Evolutionary conservation across 352 stramenopile species (phyloP).

Genomic region (Phytophthora podocarpi): DNA sequence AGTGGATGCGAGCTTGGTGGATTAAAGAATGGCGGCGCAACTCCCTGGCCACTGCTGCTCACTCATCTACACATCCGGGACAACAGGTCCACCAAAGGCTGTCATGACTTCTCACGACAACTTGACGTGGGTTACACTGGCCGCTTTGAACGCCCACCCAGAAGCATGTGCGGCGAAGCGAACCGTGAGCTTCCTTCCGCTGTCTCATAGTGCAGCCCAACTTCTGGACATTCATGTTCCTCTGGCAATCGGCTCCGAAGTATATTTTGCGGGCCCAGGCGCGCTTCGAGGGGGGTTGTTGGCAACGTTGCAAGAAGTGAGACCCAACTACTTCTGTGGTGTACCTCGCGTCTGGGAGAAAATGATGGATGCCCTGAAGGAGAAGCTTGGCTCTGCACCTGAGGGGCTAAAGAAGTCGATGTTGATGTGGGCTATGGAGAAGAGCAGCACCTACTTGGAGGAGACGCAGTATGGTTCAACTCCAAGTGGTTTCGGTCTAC

Average conservation of each 20-base stretch:
- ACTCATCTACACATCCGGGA: constrained; percentile 92
- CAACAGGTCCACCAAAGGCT: constrained; percentile 62
- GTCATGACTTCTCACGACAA: constrained; percentile 82
- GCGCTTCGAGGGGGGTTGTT: too few species aligned
- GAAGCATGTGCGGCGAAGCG: constrained; percentile 58
- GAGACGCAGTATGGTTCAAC: constrained; percentile 72
- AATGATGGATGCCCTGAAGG: too few species aligned
- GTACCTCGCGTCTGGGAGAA: too few species aligned
- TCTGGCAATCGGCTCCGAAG: too few species aligned
- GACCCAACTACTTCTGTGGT: too few species aligned
- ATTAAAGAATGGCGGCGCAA: constrained; percentile 50
- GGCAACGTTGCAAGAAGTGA: too few species aligned
- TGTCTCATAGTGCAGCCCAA: too few species aligned
- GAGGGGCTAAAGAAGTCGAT: too few species aligned
- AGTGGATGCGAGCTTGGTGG: constrained; percentile 30
- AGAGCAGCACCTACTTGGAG: constrained; percentile 35
- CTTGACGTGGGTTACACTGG: constrained; percentile 67
- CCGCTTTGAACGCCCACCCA: constrained; percentile 49
- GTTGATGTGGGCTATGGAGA: too few species aligned
- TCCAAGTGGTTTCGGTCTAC: constrained; percentile 47
- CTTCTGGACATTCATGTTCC: too few species aligned
- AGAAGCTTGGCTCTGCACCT: too few species aligned
- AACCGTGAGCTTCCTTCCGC: constrained; percentile 79
- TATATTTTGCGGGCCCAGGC: too few species aligned
- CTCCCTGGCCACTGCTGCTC: constrained; percentile 73